phyloP scores from a whole-genome alignment of 2,329 filamentous ascomycete genomes.

The Alternaria ethzedia region DNA sequence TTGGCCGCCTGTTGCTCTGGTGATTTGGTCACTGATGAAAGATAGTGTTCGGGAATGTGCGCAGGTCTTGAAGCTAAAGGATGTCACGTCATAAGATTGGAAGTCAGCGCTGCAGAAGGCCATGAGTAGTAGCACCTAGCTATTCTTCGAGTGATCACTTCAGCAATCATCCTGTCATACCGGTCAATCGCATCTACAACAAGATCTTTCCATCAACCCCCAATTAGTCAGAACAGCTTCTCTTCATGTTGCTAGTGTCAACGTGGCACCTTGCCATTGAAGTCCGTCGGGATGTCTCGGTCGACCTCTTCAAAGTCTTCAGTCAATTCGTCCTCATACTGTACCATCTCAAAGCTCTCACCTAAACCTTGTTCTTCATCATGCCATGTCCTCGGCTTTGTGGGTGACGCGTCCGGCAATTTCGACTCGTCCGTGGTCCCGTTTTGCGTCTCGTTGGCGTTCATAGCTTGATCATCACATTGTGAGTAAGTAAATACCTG shows the following conservation, averaged over 20 bases:
- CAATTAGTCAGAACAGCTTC: neutral
- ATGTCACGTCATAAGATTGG: neutral
- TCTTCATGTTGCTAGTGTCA: neutral
- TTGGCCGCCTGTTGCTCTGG: neutral
- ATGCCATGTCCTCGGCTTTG: too few relatives aligned
- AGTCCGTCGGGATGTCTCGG: neutral
- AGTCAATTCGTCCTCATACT: neutral
- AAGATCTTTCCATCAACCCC: neutral
- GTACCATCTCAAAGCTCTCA: neutral
- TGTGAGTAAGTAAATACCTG: neutral
- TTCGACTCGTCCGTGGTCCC: neutral
- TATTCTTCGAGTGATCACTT: neutral
- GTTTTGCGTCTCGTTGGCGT: neutral
- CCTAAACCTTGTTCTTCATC: neutral
- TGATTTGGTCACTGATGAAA: neutral
- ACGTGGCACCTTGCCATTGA: neutral
- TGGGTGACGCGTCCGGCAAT: too few relatives aligned
- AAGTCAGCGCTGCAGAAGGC: neutral
- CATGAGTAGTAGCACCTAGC: neutral
- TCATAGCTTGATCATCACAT: neutral
- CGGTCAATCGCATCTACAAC: neutral
- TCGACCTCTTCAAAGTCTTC: neutral
- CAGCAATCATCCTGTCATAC: neutral
- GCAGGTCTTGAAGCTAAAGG: neutral
- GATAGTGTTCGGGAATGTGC: neutral